Base-by-base conservation (phyloP, 331 rosid genomes). In the Phaseolus coccineus region DNA sequence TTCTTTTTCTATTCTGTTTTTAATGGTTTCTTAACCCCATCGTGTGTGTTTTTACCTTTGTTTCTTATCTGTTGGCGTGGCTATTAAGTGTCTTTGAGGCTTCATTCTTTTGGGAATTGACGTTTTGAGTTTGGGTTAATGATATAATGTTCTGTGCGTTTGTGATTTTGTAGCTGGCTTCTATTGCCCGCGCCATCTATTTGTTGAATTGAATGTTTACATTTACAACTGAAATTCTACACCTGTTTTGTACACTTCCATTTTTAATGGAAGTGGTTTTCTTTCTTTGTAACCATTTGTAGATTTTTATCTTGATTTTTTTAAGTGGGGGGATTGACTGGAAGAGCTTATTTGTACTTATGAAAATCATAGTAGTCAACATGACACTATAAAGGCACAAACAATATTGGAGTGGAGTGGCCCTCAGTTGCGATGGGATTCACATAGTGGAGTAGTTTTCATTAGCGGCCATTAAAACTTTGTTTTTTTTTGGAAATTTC, bases 111-210 rank as follows among this genome's bases (percentile, higher is more conserved):
- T 3, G 39, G 37, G 31, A 46, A 78, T 28, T 66, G 19, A 33
- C 77, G 39, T 74, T 84, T 73, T 77, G 19, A 5, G 69, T 28
- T 22, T 77, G 76, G 74, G 71, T 74, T 68, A 24, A 44, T 68
- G 77, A 69, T 73, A 50, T 15, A 8, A 5, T 40, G 14, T 7
- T 37, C 3, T 42, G 40, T 46, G 58, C 8, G 13, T 46, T 48
- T 70, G 24, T 67, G 53, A 40, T 51, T 53, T 72, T 64, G 15
- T 11, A 44, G 69, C 47, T 74, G 61, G 55, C 27, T 31, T 6
- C 25, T 42, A 44, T 53, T 62, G 85, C 85, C 65, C 12, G 61
- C 84, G 61, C 84, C 65, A 62, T 39, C 52, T 85, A 40, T 74
- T 46, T 46, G 73, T 62, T 33, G 44, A 62, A 62, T 0, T 8